Evolutionary conservation across 2,329 filamentous ascomycete species (phyloP).

Genomic region (Mollisia scopiformis): DNA sequence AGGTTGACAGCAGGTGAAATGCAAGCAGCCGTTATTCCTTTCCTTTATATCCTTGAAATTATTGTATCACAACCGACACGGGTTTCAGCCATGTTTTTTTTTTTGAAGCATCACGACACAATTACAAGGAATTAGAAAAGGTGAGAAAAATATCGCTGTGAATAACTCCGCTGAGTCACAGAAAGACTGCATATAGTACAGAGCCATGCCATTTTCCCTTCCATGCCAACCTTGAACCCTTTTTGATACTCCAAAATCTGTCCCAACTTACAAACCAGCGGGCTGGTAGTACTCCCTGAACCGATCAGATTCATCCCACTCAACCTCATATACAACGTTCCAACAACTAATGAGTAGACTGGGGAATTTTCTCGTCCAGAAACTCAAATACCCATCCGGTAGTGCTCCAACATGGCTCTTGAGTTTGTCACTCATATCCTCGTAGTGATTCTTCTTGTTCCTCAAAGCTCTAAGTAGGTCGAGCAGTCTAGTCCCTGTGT

Average conservation of each 20-base stretch:
- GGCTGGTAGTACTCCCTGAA: conserved; percentile 74
- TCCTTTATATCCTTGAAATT: not conserved
- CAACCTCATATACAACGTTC: conserved; percentile 59
- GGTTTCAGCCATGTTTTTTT: not conserved
- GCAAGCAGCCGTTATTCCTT: not conserved
- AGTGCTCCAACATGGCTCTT: conserved; percentile 67
- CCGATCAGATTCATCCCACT: conserved; percentile 52
- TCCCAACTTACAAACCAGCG: conserved; percentile 17
- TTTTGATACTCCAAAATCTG: not conserved
- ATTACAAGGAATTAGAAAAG: not conserved
- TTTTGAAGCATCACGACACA: not conserved
- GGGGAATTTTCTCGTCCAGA: conserved; percentile 70
- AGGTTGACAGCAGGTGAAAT: not conserved
- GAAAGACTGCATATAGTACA: not conserved
- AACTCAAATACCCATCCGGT: conserved; percentile 67
- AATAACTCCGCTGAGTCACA: not conserved
- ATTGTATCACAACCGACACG: not conserved
- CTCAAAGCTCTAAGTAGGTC: conserved; percentile 86
- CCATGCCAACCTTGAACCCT: not conserved
- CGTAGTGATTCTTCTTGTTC: conserved; percentile 98
- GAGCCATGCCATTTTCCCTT: not conserved
- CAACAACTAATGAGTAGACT: conserved; percentile 69
- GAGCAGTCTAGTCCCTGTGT: conserved; percentile 80
- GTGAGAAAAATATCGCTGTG: not conserved
- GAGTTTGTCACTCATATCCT: conserved; percentile 86